Base-by-base conservation (phyloP, 495 filamentous ascomycete genomes). In the Choiromyces venosus region DNA sequence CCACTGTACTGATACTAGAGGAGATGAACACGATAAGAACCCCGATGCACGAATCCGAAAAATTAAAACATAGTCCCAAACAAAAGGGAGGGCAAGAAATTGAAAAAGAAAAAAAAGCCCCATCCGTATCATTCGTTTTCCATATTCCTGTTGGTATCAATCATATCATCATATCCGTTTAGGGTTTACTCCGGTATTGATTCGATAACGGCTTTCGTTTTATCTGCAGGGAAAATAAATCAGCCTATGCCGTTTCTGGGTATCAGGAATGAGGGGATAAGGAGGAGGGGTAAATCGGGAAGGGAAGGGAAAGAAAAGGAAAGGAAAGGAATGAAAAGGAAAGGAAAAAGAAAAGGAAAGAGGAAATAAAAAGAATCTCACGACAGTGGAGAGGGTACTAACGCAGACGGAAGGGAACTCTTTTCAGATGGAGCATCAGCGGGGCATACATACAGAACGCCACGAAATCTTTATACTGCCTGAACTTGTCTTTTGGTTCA, bases 391-490 rank as follows among this genome's bases (percentile, higher is more conserved):
- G 78, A 75, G 78, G 77, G 73, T 80, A 80, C 78, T 80, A 80
- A 80, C 78, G 78, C 74, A 80, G 79, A 66, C 78, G 70, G 71
- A 80, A 80, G 74, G 78, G 78, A 72, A 80, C 78, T 71, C 78
- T 79, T 67, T 75, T 80, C n/a, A 80, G 78, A 44, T 77, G 78
- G 67, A 80, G 78, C 78, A 80, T 80, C 69, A 80, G 66, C 71
- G 78, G 78, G 74, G 78, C 80, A 78, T 70, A 84, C 87, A 85
- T 83, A 89, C 88, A 90, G 81, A 92, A 91, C 18, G 89, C 89
- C 71, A 92, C 86, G 79, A 87, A 84, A 76, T 87, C 86, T 81
- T 88, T 88, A 77, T 90, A 88, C 70, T 86, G 83, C 65, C 81
- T 82, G 9, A 87, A 88, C 75, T 85, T 86, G 33, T 87, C 86